Conservation (phyloP, 2,329 filamentous ascomycete species). For the Diaporthe vaccinii region DNA sequence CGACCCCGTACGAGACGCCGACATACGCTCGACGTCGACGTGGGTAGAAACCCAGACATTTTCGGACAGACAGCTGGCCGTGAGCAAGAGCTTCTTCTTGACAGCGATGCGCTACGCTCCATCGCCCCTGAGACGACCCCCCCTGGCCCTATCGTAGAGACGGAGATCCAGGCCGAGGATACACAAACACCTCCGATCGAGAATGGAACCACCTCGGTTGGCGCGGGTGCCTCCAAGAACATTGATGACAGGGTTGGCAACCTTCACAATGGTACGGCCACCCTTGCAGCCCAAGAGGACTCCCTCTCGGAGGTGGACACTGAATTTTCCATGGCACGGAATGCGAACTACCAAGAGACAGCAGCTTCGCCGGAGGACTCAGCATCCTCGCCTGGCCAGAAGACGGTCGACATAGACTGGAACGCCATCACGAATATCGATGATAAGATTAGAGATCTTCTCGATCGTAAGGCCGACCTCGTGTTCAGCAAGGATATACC, state of each 20-base stretch:
- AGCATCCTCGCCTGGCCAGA: background rate
- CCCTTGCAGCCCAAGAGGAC: background rate
- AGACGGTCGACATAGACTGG: background rate
- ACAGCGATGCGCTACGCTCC: background rate
- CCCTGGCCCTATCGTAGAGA: background rate
- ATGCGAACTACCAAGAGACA: background rate
- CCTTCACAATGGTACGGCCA: background rate
- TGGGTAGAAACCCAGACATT: slow-evolving; percentile 51
- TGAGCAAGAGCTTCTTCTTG: background rate
- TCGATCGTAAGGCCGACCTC: background rate
- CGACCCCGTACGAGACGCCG: slow-evolving; percentile 41
- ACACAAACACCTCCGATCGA: background rate
- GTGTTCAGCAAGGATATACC: background rate
- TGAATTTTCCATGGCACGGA: background rate
- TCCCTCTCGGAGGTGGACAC: background rate
- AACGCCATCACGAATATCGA: background rate
- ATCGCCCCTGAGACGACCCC: background rate
- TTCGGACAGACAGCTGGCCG: slow-evolving; percentile 44
- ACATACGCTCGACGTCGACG: slow-evolving; percentile 49
- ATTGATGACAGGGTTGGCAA: background rate
- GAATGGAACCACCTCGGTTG: background rate
- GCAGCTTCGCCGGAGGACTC: background rate
- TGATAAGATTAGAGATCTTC: slow-evolving; percentile 20
- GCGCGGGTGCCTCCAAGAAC: background rate
- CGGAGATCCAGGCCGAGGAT: background rate